Conservation (phyloP, 2,329 filamentous ascomycete genomes). For the Pseudogymnoascus sp. region DNA sequence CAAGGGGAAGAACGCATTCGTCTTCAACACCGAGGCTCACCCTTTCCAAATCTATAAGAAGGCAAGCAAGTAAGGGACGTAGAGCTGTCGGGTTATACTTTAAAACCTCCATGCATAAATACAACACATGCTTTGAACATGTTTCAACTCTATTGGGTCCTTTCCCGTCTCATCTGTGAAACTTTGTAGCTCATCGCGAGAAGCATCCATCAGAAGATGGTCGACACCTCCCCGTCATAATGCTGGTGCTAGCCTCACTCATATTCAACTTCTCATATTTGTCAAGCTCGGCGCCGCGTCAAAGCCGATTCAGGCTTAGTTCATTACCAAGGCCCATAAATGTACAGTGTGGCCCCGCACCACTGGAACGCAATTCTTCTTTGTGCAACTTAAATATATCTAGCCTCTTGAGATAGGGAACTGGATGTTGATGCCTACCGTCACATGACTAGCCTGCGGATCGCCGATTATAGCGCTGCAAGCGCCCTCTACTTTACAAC, state of each 20-base stretch:
- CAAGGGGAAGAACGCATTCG: constrained; percentile 45
- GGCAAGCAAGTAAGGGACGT: background rate
- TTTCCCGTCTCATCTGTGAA: background rate
- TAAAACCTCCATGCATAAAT: background rate
- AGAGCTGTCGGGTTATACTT: background rate
- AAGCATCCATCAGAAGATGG: background rate
- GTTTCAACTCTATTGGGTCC: background rate
- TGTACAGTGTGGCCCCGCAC: background rate
- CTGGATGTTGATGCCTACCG: background rate
- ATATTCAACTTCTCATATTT: background rate
- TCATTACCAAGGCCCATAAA: background rate
- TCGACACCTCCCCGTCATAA: background rate
- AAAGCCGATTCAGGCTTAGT: background rate
- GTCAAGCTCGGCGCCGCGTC: background rate
- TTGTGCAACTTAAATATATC: background rate
- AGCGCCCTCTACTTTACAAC: constrained; percentile 5
- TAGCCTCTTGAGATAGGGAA: background rate
- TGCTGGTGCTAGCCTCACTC: background rate
- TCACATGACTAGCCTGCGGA: background rate
- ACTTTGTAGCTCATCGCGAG: background rate
- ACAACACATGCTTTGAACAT: background rate
- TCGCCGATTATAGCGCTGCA: background rate
- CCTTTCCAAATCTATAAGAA: constrained; percentile 39
- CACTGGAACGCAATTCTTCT: background rate
- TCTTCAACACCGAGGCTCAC: constrained; percentile 61